Evolutionary conservation across 2,329 filamentous ascomycete species (phyloP).

Genomic region (Diplodia corticola): DNA sequence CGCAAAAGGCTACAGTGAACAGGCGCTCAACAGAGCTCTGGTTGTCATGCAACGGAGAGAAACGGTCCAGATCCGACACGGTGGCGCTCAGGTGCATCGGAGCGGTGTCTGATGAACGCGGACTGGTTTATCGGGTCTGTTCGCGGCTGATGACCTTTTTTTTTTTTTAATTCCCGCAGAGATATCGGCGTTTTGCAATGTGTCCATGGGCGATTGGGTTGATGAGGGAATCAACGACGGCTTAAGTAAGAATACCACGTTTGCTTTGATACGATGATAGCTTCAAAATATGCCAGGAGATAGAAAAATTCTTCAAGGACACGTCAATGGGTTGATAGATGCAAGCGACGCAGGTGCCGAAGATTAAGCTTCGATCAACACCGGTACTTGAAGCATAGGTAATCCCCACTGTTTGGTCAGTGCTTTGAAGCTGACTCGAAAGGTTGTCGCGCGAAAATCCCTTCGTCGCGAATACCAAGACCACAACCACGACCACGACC

Average conservation of each 20-base stretch:
- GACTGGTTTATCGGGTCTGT: neutral
- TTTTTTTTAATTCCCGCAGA: neutral
- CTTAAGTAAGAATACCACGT: conserved; percentile 14
- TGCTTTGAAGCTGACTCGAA: conserved; percentile 3
- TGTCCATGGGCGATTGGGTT: neutral
- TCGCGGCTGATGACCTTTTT: neutral
- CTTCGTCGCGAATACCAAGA: too few species aligned
- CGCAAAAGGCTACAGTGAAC: conserved; percentile 84
- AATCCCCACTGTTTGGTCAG: neutral
- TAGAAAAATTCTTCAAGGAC: conserved; percentile 10
- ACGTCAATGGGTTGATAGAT: conserved; percentile 2
- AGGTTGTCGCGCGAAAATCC: too few species aligned
- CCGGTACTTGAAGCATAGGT: neutral
- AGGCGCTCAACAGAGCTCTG: conserved; percentile 78
- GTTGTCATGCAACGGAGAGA: conserved; percentile 85
- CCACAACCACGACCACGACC: too few species aligned
- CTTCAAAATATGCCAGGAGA: neutral
- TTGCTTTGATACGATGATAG: conserved; percentile 13
- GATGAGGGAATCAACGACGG: conserved; percentile 1
- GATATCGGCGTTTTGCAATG: neutral
- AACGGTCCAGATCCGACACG: conserved; percentile 78
- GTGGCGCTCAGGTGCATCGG: conserved; percentile 72
- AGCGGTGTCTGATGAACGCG: conserved; percentile 59
- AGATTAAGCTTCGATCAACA: conserved; percentile 17
- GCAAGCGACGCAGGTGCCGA: neutral